Base-by-base conservation (phyloP, 495 filamentous ascomycete species). In the Neohortaea acidophila region DNA sequence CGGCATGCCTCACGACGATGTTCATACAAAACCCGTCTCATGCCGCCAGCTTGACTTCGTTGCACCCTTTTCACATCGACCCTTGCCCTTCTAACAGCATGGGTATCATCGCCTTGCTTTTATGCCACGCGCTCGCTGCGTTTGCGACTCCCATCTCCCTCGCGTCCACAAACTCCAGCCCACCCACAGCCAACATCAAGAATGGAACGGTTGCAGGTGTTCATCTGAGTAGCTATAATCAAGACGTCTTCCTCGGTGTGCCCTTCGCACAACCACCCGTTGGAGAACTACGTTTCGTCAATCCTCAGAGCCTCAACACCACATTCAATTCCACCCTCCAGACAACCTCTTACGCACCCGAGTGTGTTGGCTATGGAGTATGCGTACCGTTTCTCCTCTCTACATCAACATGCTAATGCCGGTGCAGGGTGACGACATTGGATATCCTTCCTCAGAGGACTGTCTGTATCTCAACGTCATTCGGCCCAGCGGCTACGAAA, bases 381-480 rank as follows among this genome's bases (percentile, higher is more conserved):
- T 37, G 52, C 19, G 30, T 38, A 20, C 34, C 27, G 26, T 35
- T 21, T n/a, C 44, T 51, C 2, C 23, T 24, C 12, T 36, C 7
- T 3, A 13, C 12, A 5, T 9, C 11, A 18, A 20, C 9, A 20
- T 19, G 25, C 24, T 31, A 12, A 32, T 15, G n/a, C 9, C 10
- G n/a, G 29, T 13, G 13, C 14, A 46, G 21, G 41, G 44, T 12
- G 45, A 47, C 26, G 37, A 49, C 23, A 36, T 47, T 21, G 39
- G 39, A 2, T 52, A 55, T 22, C 36, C 34, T n/a, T n/a, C 35
- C 20, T 49, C 47, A 10, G 76, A 81, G 49, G 67, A 83, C 53
- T 83, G 78, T 44, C 59, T 83, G 22, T 75, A 62, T 24, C 52
- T 82, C 27, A 75, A 77, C 44, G 64, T 83, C 13, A 57, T 69